Conservation (phyloP, 73 alveolate genomes). For the Paramecium pentaurelia region DNA sequence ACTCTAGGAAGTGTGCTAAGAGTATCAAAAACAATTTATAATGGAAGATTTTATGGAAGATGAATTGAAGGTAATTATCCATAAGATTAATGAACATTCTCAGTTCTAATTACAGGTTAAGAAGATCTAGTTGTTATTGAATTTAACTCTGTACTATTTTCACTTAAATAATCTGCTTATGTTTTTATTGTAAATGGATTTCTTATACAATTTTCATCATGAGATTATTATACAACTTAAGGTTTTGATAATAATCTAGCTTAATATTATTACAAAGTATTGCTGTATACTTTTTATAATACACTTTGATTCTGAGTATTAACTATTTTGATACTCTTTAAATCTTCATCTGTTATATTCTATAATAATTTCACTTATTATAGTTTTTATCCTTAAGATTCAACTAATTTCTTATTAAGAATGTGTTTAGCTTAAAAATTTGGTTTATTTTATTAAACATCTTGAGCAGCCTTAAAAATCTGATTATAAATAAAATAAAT, state of each 20-base stretch:
- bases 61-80: not conserved
- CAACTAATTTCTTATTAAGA: not conserved
- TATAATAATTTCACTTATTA: not conserved
- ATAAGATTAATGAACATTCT: not conserved
- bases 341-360: not conserved
- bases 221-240: not conserved
- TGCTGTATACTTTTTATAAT: slow-evolving; percentile 15
- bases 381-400: not conserved
- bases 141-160: not conserved
- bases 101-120: not conserved
- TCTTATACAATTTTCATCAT: not conserved
- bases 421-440: not conserved
- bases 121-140: not conserved
- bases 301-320: not conserved
- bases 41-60: not conserved
- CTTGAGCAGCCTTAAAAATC: not conserved
- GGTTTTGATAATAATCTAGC: slow-evolving; percentile 17
- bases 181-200: not conserved
- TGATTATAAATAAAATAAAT: not conserved
- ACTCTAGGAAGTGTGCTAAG: not conserved
- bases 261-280: slow-evolving; percentile 7
- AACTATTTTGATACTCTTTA: not conserved
- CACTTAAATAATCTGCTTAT: not conserved
- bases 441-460: slow-evolving; percentile 1
- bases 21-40: not conserved